Evolutionary conservation across 805 yeast species (phyloP).

Genomic region (Ogataea pini): DNA sequence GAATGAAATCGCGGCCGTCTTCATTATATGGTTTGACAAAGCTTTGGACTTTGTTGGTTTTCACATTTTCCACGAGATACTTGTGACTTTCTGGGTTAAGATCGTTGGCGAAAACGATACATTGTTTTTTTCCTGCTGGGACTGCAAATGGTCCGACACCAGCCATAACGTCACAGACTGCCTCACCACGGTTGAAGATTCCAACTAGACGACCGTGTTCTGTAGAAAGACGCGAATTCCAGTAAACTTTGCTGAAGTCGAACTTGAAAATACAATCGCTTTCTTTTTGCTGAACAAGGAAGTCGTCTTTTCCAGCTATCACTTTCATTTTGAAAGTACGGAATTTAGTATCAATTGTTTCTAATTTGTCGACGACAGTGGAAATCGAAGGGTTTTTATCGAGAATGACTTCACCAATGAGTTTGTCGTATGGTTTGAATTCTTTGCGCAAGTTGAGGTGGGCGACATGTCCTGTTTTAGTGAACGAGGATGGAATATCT

Average conservation of each 20-base stretch:
- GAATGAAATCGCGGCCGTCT: conserved; percentile 85
- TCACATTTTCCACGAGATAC: conserved; percentile 66
- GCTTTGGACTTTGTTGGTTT: conserved; percentile 57
- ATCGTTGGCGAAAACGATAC: conserved; percentile 87
- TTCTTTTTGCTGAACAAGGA: conserved; percentile 83
- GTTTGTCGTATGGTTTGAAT: conserved; percentile 73
- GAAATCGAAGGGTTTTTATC: conserved; percentile 81
- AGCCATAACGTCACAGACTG: conserved; percentile 94
- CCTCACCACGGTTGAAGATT: conserved; percentile 60
- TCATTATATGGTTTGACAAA: conserved; percentile 65
- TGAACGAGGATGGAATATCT: conserved; percentile 87
- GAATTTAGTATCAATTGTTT: conserved; percentile 81
- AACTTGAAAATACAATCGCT: conserved; percentile 82
- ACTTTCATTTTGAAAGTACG: conserved; percentile 94
- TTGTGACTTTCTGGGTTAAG: conserved; percentile 84
- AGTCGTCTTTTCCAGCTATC: conserved; percentile 79
- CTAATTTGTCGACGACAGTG: conserved; percentile 91
- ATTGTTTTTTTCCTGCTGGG: conserved; percentile 87
- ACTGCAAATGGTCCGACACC: conserved; percentile 99
- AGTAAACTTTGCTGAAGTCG: conserved; percentile 91
- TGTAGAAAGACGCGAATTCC: conserved; percentile 94
- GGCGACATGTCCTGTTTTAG: conserved; percentile 94
- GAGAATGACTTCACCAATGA: conserved; percentile 87
- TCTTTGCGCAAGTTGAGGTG: conserved; percentile 85
- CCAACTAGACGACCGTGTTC: conserved; percentile 84